phyloP scores from a whole-genome alignment of 2,329 filamentous ascomycete genomes.

The Cucurbitaria berberidis region DNA sequence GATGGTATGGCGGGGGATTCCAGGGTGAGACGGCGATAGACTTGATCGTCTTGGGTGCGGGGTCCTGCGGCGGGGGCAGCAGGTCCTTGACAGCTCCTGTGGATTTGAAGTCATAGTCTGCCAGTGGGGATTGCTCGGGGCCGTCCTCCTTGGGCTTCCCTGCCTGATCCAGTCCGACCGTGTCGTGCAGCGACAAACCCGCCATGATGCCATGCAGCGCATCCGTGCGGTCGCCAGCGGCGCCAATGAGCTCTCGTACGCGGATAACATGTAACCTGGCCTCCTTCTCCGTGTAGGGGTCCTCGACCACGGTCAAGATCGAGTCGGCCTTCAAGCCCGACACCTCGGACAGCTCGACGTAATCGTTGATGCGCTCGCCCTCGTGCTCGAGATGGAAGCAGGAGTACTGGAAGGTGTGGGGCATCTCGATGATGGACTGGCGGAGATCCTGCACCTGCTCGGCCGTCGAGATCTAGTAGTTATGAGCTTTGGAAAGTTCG shows the following conservation, averaged over 20 bases:
- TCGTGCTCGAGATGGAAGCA: slow-evolving; percentile 97
- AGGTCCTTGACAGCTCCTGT: slow-evolving; percentile 72
- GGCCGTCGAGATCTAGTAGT: slow-evolving; percentile 77
- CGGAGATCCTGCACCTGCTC: slow-evolving; percentile 98
- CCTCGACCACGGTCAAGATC: slow-evolving; percentile 82
- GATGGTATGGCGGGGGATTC: slow-evolving; percentile 93
- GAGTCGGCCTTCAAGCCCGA: slow-evolving; percentile 77
- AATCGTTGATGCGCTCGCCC: slow-evolving; percentile 91
- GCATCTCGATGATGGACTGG: slow-evolving; percentile 93
- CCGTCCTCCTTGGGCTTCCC: slow-evolving; percentile 33
- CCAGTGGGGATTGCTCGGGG: slow-evolving; percentile 53
- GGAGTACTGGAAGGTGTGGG: slow-evolving; percentile 92
- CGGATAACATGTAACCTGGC: slow-evolving; percentile 92
- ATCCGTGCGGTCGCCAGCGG: slow-evolving; percentile 86
- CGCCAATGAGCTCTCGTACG: slow-evolving; percentile 90
- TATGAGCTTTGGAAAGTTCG: slow-evolving; percentile 39
- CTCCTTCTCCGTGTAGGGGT: slow-evolving; percentile 98
- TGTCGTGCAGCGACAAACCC: slow-evolving; percentile 86
- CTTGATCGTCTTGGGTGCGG: slow-evolving; percentile 89
- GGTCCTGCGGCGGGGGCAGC: slow-evolving; percentile 68
- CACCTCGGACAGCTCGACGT: slow-evolving; percentile 88
- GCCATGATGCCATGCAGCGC: slow-evolving; percentile 83
- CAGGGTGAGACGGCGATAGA: slow-evolving; percentile 86
- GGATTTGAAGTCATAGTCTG: slow-evolving; percentile 78
- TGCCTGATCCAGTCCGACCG: slow-evolving; percentile 60